These are phyloP conservation scores for Pseudogymnoascus sp. DNA, from an alignment of 2,329 filamentous ascomycete species.

Conservation along the genomic window DNA sequence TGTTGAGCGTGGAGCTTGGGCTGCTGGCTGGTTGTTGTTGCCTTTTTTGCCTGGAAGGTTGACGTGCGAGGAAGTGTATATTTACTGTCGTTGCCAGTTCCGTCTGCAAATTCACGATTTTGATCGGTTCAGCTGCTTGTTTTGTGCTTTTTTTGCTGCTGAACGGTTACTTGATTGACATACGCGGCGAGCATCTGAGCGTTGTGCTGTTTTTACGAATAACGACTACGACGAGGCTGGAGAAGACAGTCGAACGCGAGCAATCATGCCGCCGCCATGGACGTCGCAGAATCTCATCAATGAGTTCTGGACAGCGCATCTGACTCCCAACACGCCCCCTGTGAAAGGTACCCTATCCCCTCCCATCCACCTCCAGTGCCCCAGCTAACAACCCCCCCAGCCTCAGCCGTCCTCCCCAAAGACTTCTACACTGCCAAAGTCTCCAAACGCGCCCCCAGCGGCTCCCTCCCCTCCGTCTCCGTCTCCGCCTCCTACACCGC, in stretches of 20 bases:
- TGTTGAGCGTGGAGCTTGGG: neutral
- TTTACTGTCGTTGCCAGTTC: neutral
- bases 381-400: neutral
- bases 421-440: neutral
- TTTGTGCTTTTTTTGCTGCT: neutral
- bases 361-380: neutral
- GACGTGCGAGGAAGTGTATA: neutral
- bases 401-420: neutral
- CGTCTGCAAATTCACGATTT: neutral
- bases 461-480: neutral
- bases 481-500: conserved; percentile 58
- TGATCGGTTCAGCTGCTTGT: neutral
- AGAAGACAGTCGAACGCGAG: neutral
- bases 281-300: conserved; percentile 1
- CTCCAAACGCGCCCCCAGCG: neutral
- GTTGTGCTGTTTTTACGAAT: neutral
- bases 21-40: neutral
- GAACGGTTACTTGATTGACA: neutral
- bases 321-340: neutral
- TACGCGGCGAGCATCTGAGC: neutral
- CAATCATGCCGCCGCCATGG: conserved; percentile 1
- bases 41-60: neutral
- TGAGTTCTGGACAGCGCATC: neutral
- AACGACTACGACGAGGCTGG: neutral
- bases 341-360: neutral